Percentiles rank a stretch among this genome's conserved stretches.
phyloP scores from a whole-genome alignment of 345 rosid species.

The Brassica incana region DNA sequence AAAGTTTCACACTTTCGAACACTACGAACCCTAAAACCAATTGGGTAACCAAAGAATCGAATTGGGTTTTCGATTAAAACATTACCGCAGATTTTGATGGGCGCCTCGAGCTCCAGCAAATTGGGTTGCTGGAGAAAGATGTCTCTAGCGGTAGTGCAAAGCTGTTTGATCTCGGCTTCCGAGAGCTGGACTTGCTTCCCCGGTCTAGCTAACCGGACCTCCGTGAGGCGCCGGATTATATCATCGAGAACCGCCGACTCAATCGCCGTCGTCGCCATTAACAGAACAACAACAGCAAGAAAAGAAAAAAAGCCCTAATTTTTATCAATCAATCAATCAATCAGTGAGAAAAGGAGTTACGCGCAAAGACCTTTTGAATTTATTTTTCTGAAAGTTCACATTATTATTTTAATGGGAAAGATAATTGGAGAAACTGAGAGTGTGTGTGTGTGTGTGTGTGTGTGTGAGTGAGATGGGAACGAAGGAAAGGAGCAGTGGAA shows the following conservation, averaged over 20 bases:
- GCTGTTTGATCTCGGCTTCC: conserved; percentile 91
- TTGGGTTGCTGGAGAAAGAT: conserved; percentile 81
- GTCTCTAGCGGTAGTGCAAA: conserved; percentile 71
- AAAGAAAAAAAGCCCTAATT: conserved; percentile 21
- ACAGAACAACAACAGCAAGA: neutral
- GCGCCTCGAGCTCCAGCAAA: conserved; percentile 93
- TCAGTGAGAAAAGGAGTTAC: conserved; percentile 16
- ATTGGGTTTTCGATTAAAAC: neutral
- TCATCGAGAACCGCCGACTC: conserved; percentile 72
- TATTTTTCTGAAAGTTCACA: neutral
- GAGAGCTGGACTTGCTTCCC: conserved; percentile 95
- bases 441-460: too few relatives aligned
- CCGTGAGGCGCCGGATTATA: conserved; percentile 75
- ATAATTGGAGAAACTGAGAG: neutral
- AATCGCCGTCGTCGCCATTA: conserved; percentile 59
- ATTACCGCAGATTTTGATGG: conserved; percentile 94
- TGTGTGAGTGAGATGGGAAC: neutral
- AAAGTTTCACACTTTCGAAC: neutral
- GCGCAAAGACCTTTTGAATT: conserved; percentile 36
- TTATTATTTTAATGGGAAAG: neutral
- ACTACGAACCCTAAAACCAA: neutral
- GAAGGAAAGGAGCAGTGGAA: neutral
- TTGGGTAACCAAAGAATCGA: neutral
- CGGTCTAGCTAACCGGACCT: conserved; percentile 83
- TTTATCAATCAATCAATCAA: conserved; percentile 1